A percentile compares a stretch with the other conserved stretches of the same genome.
Evolutionary conservation across 169 alveolate genomes (phyloP).

Genomic region (Plasmodium falciparum): DNA sequence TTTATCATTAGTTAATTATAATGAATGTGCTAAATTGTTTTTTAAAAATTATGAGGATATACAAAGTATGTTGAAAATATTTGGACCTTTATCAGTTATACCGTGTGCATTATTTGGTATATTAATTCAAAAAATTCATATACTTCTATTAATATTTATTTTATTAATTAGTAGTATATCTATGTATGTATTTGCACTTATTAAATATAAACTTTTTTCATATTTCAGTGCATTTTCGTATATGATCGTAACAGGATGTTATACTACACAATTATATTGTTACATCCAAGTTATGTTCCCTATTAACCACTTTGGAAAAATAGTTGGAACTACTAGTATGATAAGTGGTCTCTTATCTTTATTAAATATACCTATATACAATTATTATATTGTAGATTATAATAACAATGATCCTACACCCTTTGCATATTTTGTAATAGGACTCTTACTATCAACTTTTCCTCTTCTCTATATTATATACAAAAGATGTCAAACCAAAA

Average conservation of each 20-base stretch:
- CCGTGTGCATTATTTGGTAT: conserved; percentile 59
- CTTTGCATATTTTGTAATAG: conserved; percentile 62
- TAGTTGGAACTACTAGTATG: conserved; percentile 79
- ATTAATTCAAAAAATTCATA: conserved; percentile 43
- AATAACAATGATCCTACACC: conserved; percentile 36
- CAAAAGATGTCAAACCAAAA: not conserved
- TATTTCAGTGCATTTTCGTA: conserved; percentile 76
- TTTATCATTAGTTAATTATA: conserved; percentile 71
- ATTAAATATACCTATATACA: conserved; percentile 77
- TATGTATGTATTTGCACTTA: conserved; percentile 72
- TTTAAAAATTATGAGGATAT: conserved; percentile 57
- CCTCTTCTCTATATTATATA: conserved; percentile 46
- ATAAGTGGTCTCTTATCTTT: conserved; percentile 81
- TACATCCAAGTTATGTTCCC: conserved; percentile 79
- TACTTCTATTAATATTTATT: conserved; percentile 38
- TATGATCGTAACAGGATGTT: conserved; percentile 78
- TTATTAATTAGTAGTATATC: conserved; percentile 68
- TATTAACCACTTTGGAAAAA: conserved; percentile 78
- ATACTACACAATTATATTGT: conserved; percentile 79
- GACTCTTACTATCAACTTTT: conserved; percentile 26
- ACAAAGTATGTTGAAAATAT: conserved; percentile 39
- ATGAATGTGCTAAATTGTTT: conserved; percentile 73
- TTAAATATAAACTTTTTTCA: conserved; percentile 63
- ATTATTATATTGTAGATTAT: conserved; percentile 57
- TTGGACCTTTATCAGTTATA: conserved; percentile 64